These are phyloP conservation scores for Oxytropis ochrocephala DNA, from an alignment of 306 rosid species.

Conservation along the genomic window DNA sequence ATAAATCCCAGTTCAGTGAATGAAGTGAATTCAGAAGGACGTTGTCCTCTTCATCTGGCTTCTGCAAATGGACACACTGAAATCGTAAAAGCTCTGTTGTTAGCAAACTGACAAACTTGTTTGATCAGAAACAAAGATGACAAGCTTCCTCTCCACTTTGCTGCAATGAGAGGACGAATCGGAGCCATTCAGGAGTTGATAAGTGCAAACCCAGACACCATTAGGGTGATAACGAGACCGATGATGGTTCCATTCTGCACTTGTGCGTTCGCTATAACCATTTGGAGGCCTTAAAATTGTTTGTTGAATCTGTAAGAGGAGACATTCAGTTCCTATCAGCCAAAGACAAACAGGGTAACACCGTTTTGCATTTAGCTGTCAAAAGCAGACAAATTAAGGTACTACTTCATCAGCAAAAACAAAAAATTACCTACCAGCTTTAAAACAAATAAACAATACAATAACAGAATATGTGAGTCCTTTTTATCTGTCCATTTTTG, in stretches of 20 bases:
- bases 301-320: conserved; percentile 10
- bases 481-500: no score
- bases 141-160: conserved; percentile 31
- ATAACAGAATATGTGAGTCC: no score
- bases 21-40: conserved; percentile 27
- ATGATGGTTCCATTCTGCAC: conserved; percentile 19
- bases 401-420: background rate
- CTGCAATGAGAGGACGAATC: conserved; percentile 27
- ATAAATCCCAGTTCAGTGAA: background rate
- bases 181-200: conserved; percentile 9
- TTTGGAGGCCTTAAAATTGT: conserved; percentile 12
- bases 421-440: background rate
- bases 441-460: background rate
- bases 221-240: background rate
- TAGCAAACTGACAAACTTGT: background rate
- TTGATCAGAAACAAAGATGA: conserved; percentile 20
- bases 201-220: background rate
- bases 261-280: conserved; percentile 20
- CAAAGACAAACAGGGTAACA: conserved; percentile 16
- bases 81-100: conserved; percentile 11
- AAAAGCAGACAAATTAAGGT: conserved; percentile 21
- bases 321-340: background rate
- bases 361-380: conserved; percentile 17
- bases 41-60: conserved; percentile 33
- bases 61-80: conserved; percentile 24